Base-by-base conservation (phyloP, 208 protist species). In the Leishmania aethiopica region DNA sequence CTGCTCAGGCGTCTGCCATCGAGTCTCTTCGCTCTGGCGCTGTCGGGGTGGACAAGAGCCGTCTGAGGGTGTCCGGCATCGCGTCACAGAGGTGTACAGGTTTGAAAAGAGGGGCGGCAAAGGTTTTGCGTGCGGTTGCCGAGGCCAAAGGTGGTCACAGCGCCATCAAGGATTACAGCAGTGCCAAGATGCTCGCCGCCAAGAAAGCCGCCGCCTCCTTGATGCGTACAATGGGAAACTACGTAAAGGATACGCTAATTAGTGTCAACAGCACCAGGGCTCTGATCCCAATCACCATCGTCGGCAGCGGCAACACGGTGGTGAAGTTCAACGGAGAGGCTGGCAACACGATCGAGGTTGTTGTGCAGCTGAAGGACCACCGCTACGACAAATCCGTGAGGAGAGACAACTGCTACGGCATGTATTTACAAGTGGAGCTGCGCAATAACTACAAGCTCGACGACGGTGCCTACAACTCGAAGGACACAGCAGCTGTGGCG, bases 371-470 rank as follows among this genome's bases (percentile, higher is more conserved):
- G 13, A 80, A 78, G 22, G 80, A 88, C 7, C 55, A 87, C 37
- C 91, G 86, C 47, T 96, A 92, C 71, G 85, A 93, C 57, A 25
- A 62, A 0, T 40, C 40, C 1, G 88, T 94, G n/a, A 80, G 62
- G 0, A 45, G 32, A 0, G 25, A 69, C 49, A 94, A 94, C 84
- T 94, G 93, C 76, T n/a, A 81, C 35, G 75, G 80, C 45, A 82
- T 88, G 77, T 87, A 81, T 66, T 28, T 96, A 25, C 79, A 42
- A 66, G 86, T 93, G 47, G 83, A 89, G 49, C 49, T 96, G 45
- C 90, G 80, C 55, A 77, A 69, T 32, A 55, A 51, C 35, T 4
- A 71, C 25, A 66, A 49, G 35, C 49, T 55, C 6, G 8, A 7
- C 71, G n/a, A n/a, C 66, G 40, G 4, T 19, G 3, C 45, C 3